phyloP scores from a whole-genome alignment of 208 protist species.

The Tritrichomonas foetus region DNA sequence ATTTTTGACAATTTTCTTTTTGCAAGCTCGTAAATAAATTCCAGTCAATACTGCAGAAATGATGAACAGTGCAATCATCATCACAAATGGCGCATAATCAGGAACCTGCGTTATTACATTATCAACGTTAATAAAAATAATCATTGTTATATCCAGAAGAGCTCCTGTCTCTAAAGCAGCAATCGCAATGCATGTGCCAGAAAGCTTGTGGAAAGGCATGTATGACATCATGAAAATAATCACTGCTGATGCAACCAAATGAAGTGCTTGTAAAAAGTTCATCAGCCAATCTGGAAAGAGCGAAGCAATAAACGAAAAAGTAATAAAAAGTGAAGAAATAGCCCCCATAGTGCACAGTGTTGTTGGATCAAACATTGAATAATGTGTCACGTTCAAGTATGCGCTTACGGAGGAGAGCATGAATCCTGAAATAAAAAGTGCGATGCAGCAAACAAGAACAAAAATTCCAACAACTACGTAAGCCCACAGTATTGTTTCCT shows the following conservation, averaged over 20 bases:
- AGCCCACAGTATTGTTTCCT: too few relatives aligned
- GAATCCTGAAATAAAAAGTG: too few relatives aligned
- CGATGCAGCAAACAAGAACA: too few relatives aligned
- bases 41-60: neutral
- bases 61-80: neutral
- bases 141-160: neutral
- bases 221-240: neutral
- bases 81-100: neutral
- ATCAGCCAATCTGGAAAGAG: neutral
- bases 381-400: too few relatives aligned
- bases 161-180: too few relatives aligned
- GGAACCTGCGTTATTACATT: neutral
- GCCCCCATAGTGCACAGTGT: too few relatives aligned
- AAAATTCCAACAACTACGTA: too few relatives aligned
- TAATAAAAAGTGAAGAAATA: neutral
- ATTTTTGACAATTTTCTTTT: neutral
- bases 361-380: too few relatives aligned
- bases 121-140: neutral
- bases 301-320: neutral
- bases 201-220: neutral
- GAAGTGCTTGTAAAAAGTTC: neutral
- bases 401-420: too few relatives aligned
- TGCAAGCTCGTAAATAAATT: neutral
- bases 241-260: neutral
- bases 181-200: neutral